Evolutionary conservation across 2,329 filamentous ascomycete genomes (phyloP), one percentile per base, ranked within the genome.

Genomic region (Pseudogymnoascus sp.): DNA sequence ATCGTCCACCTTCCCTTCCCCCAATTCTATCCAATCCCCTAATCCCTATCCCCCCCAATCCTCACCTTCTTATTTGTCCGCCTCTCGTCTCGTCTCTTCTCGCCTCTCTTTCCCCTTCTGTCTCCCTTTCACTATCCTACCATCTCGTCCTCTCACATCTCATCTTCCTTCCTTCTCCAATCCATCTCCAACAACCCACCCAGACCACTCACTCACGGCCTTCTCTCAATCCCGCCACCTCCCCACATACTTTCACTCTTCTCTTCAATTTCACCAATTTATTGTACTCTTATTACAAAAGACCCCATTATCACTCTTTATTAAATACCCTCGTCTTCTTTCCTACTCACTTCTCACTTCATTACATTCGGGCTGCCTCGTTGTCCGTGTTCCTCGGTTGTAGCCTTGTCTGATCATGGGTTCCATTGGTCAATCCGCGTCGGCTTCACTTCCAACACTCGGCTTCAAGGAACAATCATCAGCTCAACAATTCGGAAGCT

Each of bases 11-110:
- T 38, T 63, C 26, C 38, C 37, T 38, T 19, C 24, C 1, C 63
- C 63, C 33, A 59, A 47, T 21, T 40, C 59, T 19, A 62, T 60
- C 26, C 33, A 59, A 47, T 64, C 59, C 35, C 53, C 59, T 14
- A 31, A 35, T 38, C 26, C 38, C 61, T 50, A 60, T 63, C 62
- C 11, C 33, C 33, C 33, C 38, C n/a, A n/a, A 61, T 56, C 62
- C 63, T 40, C 29, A 40, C 26, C 59, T 37, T 59, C 59, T 47
- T 59, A 42, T 53, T 59, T 53, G 35, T 64, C 44, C 40, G 14
- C 29, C 35, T 63, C 62, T 63, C 59, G 16, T 47, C 38, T 64
- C 44, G 40, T 65, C 63, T 61, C 50, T 56, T 38, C 44, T 42
- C 19, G 38, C 38, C 62, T 47, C 50, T 33, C 16, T 21, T 38